These are phyloP conservation scores for Nicotiana attenuata DNA, from an alignment of 257 asterid genomes.

Conservation along the genomic window DNA sequence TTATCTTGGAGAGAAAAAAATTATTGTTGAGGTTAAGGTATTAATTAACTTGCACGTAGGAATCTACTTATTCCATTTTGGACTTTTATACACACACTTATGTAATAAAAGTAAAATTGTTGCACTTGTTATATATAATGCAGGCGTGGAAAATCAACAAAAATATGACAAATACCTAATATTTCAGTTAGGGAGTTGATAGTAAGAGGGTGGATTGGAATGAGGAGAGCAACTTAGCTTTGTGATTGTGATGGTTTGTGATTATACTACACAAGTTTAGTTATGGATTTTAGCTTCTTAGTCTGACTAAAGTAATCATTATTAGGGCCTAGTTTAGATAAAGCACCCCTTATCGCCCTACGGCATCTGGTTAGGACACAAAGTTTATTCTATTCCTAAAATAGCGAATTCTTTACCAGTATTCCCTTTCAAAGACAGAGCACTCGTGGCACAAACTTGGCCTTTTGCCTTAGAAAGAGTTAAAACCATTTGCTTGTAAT, in stretches of 20 bases:
- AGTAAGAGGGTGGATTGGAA: neutral
- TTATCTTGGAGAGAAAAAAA: neutral
- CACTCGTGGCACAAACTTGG: too few relatives aligned
- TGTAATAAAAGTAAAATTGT: neutral
- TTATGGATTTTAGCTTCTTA: neutral
- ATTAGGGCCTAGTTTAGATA: too few relatives aligned
- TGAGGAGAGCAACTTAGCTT: neutral
- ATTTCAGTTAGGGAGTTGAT: neutral
- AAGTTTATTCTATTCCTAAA: too few relatives aligned
- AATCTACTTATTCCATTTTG: neutral
- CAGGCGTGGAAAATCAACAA: neutral
- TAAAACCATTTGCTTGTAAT: too few relatives aligned
- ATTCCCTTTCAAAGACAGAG: too few relatives aligned
- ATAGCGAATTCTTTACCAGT: too few relatives aligned
- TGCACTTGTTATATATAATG: neutral
- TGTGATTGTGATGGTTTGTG: neutral
- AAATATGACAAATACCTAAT: neutral
- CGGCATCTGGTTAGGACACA: too few relatives aligned
- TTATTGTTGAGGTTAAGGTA: neutral
- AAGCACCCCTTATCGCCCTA: too few relatives aligned
- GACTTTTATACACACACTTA: neutral
- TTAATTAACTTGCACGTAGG: neutral
- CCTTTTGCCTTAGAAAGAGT: too few relatives aligned
- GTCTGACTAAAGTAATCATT: too few relatives aligned
- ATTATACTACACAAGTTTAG: neutral